phyloP scores from a whole-genome alignment of 2,329 filamentous ascomycete species.

The Fusarium euwallaceae region DNA sequence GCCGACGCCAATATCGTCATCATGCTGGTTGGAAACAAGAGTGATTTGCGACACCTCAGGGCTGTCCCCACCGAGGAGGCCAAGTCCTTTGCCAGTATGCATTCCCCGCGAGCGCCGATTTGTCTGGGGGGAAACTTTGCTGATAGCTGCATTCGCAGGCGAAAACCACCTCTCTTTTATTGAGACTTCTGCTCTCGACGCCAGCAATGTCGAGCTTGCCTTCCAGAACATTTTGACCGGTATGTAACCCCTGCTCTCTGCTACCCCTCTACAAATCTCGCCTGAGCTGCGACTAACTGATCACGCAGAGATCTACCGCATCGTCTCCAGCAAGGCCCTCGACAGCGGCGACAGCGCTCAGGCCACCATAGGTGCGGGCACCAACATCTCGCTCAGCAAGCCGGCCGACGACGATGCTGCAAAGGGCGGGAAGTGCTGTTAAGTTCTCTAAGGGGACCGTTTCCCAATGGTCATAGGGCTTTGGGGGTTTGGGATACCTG shows the following conservation, averaged over 20 bases:
- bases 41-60: slow-evolving; percentile 98
- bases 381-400: slow-evolving; percentile 89
- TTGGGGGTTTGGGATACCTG: slow-evolving; percentile 50
- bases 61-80: slow-evolving; percentile 98
- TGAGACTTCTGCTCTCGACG: slow-evolving; percentile 97
- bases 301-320: slow-evolving; percentile 93
- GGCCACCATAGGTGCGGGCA: slow-evolving; percentile 83
- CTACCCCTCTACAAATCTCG: neutral
- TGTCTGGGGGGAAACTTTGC: slow-evolving; percentile 17
- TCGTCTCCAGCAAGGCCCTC: slow-evolving; percentile 97
- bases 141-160: slow-evolving; percentile 65
- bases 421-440: slow-evolving; percentile 88
- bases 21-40: slow-evolving; percentile 99
- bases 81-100: slow-evolving; percentile 94
- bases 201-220: slow-evolving; percentile 98
- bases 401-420: slow-evolving; percentile 80
- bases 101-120: slow-evolving; percentile 3
- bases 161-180: slow-evolving; percentile 99
- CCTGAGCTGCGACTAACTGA: slow-evolving; percentile 28
- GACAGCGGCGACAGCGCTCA: slow-evolving; percentile 88
- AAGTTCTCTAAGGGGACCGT: slow-evolving; percentile 53
- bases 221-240: slow-evolving; percentile 99
- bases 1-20: slow-evolving; percentile 99
- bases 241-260: slow-evolving; percentile 59
- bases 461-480: slow-evolving; percentile 46